Percentiles rank a stretch among this genome's conserved stretches.
phyloP scores from a whole-genome alignment of 2,329 filamentous ascomycete species.

The Didymella exigua region DNA sequence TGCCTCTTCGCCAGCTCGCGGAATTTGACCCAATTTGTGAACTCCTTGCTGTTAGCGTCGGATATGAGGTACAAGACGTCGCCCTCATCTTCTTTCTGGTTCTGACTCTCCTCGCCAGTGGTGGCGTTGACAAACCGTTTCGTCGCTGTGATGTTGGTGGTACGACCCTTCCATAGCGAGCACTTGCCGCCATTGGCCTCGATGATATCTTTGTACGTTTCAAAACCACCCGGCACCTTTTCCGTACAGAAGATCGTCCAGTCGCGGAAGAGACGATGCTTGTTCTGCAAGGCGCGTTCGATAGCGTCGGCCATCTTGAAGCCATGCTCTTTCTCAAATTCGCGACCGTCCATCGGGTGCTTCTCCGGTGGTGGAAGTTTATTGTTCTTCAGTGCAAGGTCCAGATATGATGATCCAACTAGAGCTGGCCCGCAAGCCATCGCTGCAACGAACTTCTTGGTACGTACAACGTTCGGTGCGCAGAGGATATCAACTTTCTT shows the following conservation, averaged over 20 bases:
- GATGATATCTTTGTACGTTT: slow-evolving; percentile 85
- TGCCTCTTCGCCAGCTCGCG: slow-evolving; percentile 76
- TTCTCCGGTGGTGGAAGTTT: slow-evolving; percentile 67
- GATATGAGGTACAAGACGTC: slow-evolving; percentile 77
- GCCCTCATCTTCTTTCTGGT: slow-evolving; percentile 65
- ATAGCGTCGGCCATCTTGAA: slow-evolving; percentile 73
- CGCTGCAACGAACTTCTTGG: slow-evolving; percentile 89
- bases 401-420: slow-evolving; percentile 78
- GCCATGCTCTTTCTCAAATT: slow-evolving; percentile 72
- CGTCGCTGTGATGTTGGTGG: slow-evolving; percentile 65
- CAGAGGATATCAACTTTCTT: slow-evolving; percentile 82
- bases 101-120: slow-evolving; percentile 53
- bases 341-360: slow-evolving; percentile 72
- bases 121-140: slow-evolving; percentile 41
- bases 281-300: slow-evolving; percentile 74
- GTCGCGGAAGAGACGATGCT: slow-evolving; percentile 74
- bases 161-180: slow-evolving; percentile 74
- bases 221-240: slow-evolving; percentile 77
- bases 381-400: slow-evolving; percentile 73
- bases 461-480: slow-evolving; percentile 84
- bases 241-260: slow-evolving; percentile 85
- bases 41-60: slow-evolving; percentile 68
- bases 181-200: slow-evolving; percentile 88
- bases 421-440: slow-evolving; percentile 80
- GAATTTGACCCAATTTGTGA: slow-evolving; percentile 79